Base-by-base conservation (phyloP, 768 basidiomycete species). In the Lentinula aciculospora region DNA sequence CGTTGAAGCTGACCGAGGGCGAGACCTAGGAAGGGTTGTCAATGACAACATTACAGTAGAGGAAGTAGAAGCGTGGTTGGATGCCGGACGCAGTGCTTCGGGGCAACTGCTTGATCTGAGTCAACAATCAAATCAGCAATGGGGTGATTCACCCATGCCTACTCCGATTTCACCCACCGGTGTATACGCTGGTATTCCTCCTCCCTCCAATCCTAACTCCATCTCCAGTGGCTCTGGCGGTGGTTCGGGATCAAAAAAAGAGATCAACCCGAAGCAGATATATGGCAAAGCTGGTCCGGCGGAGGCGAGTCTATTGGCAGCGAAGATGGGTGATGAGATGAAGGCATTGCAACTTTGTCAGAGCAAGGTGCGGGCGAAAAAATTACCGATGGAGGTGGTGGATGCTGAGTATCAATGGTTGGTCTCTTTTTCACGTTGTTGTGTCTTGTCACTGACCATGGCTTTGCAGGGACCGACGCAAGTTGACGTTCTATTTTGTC, bases 331-430 rank as follows among this genome's bases (percentile, higher is more conserved):
- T 66, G 96, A 99, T 71, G 96, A 99, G 72, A 72, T 84, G 57
- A 94, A 95, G 73, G 96, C 96, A 21, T 75, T 99, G 44, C 86
- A 91, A 65, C 75, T 98, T 56, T 97, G 95, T 64, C 85, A 93
- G 71, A 90, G 79, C 60, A 98, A 98, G 71, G 95, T 97, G 13
- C 78, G 86, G 54, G 92, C 94, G 70, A 91, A 95, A 75, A 94
- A 94, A 68, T 74, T 98, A 67, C 94, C 94, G 17, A 99, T 99
- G 96, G 93, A 98, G 71, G 94, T 99, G 58, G 86, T 97, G 49
- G 96, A 98, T 71, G 96, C 95, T 31, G 96, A 98, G 73, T 99
- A 95, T 75, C 96, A 99, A 68, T 98, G 94, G 94, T 94, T 57
- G 28, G 88, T 74, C 25, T 36, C 13, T 1, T 4, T 53, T 10